A percentile compares a stretch with the other conserved stretches of the same genome.
Evolutionary conservation across 805 yeast species (phyloP).

Genomic region (Myxozyma kluyveri): DNA sequence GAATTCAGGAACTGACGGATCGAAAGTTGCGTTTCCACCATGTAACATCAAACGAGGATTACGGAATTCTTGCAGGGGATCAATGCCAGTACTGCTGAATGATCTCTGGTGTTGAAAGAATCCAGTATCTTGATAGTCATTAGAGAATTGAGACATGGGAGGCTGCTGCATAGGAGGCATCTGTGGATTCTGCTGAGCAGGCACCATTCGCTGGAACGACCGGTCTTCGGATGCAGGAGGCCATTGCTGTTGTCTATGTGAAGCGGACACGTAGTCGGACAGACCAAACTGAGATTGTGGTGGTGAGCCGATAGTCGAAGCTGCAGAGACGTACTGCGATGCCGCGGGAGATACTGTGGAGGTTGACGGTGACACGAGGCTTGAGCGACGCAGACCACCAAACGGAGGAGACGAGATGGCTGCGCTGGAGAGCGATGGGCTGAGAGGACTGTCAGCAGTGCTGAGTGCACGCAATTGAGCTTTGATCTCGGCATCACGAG

Average conservation of each 20-base stretch:
- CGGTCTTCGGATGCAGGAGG: conserved; percentile 20
- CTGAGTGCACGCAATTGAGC: conserved; percentile 20
- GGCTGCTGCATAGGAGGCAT: conserved; percentile 7
- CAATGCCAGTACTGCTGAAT: conserved; percentile 4
- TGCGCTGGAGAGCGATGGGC: neutral
- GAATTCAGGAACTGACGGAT: neutral
- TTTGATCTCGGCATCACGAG: conserved; percentile 37
- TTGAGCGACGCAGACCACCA: conserved; percentile 26
- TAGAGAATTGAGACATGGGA: conserved; percentile 7
- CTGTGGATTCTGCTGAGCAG: neutral
- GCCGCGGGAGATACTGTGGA: conserved; percentile 13
- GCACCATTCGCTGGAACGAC: conserved; percentile 7
- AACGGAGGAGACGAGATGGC: conserved; percentile 8
- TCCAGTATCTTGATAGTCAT: conserved; percentile 1
- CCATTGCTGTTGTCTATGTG: conserved; percentile 7
- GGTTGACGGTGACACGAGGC: neutral
- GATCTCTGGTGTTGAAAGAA: no score
- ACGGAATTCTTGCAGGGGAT: conserved; percentile 17
- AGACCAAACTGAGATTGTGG: conserved; percentile 10
- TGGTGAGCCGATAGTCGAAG: conserved; percentile 10
- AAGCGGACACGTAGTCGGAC: neutral
- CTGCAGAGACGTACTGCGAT: conserved; percentile 2
- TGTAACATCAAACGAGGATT: conserved; percentile 13
- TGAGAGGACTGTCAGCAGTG: neutral
- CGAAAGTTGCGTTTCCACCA: conserved; percentile 7